These are phyloP conservation scores for Botrytis paeoniae DNA, from an alignment of 2,329 filamentous ascomycete genomes.

Conservation along the genomic window DNA sequence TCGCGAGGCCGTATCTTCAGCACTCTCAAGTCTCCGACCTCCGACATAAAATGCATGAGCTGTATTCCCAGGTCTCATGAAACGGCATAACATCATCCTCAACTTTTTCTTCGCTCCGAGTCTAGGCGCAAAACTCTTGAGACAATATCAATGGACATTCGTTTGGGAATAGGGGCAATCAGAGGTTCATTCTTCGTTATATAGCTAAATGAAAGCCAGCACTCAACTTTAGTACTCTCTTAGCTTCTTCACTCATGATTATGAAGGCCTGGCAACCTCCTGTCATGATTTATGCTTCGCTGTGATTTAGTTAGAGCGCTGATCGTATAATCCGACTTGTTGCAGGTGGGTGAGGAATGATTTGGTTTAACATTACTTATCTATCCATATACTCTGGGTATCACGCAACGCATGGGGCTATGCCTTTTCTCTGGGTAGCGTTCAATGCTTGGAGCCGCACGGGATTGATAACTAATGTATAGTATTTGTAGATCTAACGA, in stretches of 20 bases:
- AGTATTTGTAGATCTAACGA: neutral
- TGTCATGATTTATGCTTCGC: neutral
- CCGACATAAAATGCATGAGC: neutral
- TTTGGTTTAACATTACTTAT: neutral
- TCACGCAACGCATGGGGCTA: neutral
- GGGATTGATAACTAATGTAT: too few relatives aligned
- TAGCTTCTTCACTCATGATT: neutral
- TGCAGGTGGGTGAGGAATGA: neutral
- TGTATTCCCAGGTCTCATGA: neutral
- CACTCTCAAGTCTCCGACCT: neutral
- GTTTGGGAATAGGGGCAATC: neutral
- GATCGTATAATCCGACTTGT: neutral
- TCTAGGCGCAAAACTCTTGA: neutral
- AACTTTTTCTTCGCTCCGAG: too few relatives aligned
- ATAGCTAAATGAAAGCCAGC: neutral
- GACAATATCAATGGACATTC: neutral
- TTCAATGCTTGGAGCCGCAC: neutral
- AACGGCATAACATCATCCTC: neutral
- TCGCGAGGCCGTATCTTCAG: neutral
- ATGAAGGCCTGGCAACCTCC: too few relatives aligned
- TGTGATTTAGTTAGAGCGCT: neutral
- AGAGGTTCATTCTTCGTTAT: neutral
- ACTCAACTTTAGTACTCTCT: neutral
- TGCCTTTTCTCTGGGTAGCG: neutral
- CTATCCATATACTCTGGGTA: neutral